phyloP scores from a whole-genome alignment of 352 stramenopile genomes.

The Pythium coloratum region DNA sequence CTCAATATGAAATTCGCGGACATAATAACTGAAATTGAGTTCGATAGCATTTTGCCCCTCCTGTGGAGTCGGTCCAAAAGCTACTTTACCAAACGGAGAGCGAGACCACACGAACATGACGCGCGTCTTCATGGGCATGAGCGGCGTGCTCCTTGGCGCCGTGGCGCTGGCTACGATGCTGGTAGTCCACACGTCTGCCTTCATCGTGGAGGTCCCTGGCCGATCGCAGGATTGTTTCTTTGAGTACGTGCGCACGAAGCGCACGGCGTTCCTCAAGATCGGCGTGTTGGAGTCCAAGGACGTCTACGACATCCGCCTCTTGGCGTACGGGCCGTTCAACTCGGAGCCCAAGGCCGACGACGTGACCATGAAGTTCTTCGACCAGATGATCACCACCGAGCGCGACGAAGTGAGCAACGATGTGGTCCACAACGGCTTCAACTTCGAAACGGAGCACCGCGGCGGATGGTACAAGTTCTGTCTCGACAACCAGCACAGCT shows the following conservation, averaged over 20 bases:
- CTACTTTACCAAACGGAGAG: not conserved
- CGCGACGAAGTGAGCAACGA: constrained; percentile 70
- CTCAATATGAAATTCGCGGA: not conserved
- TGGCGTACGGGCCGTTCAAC: constrained; percentile 68
- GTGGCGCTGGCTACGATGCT: constrained; percentile 30
- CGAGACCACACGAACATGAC: constrained; percentile 14
- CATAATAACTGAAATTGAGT: not conserved
- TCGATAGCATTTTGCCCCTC: not conserved
- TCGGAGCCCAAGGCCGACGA: constrained; percentile 47
- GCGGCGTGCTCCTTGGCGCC: constrained; percentile 11
- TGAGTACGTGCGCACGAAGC: constrained; percentile 84
- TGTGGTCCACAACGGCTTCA: constrained; percentile 84
- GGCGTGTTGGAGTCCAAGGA: constrained; percentile 71
- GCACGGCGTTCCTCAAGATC: constrained; percentile 83
- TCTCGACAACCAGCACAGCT: constrained; percentile 74
- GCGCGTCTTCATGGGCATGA: constrained; percentile 12
- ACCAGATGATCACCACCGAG: constrained; percentile 66
- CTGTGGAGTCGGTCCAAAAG: constrained; percentile 9
- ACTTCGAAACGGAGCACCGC: constrained; percentile 84
- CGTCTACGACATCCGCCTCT: constrained; percentile 74
- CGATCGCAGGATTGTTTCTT: constrained; percentile 74
- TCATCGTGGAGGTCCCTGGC: constrained; percentile 62
- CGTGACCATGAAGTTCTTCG: constrained; percentile 70
- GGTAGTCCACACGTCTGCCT: constrained; percentile 30
- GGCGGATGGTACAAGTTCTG: constrained; percentile 88